Conservation (phyloP, 345 rosid genomes). For the Dovyalis caffra region DNA sequence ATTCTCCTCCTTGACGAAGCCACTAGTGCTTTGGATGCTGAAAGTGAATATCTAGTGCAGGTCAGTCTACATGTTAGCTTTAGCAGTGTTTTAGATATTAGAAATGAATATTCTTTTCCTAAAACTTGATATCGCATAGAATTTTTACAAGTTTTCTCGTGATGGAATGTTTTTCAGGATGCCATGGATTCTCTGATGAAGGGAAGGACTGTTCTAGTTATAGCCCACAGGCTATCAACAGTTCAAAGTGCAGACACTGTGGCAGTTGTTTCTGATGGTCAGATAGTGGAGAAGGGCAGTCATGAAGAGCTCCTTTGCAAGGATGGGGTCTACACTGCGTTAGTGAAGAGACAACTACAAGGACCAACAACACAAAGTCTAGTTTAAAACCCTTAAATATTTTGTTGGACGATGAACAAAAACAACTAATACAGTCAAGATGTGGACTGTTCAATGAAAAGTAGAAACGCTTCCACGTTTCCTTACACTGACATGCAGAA, state of each 20-base stretch:
- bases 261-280: conserved; percentile 76
- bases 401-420: background rate
- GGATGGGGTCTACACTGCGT: conserved; percentile 54
- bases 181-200: conserved; percentile 95
- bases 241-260: conserved; percentile 75
- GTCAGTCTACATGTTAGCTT: conserved; percentile 24
- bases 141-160: conserved; percentile 5
- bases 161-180: conserved; percentile 47
- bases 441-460: too few species aligned
- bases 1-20: conserved; percentile 90
- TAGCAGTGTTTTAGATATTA: background rate
- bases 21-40: conserved; percentile 95
- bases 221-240: conserved; percentile 89
- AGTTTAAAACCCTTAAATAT: background rate
- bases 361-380: conserved; percentile 20
- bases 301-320: conserved; percentile 38
- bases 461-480: too few species aligned
- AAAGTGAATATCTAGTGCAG: conserved; percentile 95
- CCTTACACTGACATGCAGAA: too few species aligned
- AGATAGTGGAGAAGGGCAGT: conserved; percentile 40
- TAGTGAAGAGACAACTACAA: conserved; percentile 55
- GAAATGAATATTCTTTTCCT: background rate
- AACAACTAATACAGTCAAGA: too few species aligned
- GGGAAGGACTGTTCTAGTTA: conserved; percentile 91
- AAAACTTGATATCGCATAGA: background rate